phyloP scores from a whole-genome alignment of 2,329 filamentous ascomycete species.

The Sporothrix euskadiensis region DNA sequence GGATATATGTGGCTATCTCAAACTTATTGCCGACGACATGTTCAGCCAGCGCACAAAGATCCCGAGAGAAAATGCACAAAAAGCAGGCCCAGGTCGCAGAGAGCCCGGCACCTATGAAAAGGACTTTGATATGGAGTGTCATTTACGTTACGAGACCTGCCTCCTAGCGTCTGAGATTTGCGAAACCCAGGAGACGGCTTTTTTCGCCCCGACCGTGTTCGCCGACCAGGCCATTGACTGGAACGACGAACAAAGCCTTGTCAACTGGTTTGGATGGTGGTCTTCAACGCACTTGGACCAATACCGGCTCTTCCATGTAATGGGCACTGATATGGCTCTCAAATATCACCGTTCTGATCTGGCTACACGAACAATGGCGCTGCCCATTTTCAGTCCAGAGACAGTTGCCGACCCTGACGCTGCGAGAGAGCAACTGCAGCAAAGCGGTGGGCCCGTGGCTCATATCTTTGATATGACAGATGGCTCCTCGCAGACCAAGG shows the following conservation, averaged over 20 bases:
- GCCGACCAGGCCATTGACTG: conserved; percentile 52
- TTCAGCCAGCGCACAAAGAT: conserved; percentile 33
- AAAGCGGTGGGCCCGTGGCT: neutral
- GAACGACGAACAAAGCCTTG: conserved; percentile 62
- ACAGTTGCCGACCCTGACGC: conserved; percentile 44
- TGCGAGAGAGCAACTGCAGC: conserved; percentile 29
- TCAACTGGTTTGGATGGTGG: conserved; percentile 66
- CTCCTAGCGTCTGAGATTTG: conserved; percentile 34
- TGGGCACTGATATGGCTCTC: conserved; percentile 48
- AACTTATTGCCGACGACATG: conserved; percentile 42
- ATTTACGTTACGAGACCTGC: conserved; percentile 32
- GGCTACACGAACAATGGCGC: conserved; percentile 38
- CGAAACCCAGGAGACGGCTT: conserved; percentile 33
- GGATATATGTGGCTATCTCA: conserved; percentile 42
- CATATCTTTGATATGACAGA: neutral
- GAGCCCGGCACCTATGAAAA: conserved; percentile 36
- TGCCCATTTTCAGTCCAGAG: conserved; percentile 40
- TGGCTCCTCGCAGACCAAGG: neutral
- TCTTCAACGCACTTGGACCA: conserved; percentile 50
- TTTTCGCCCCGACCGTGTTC: conserved; percentile 45
- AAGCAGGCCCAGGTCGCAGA: conserved; percentile 30
- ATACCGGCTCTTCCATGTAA: conserved; percentile 56
- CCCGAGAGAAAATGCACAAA: conserved; percentile 28
- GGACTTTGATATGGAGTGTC: conserved; percentile 35
- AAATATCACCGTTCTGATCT: conserved; percentile 25